phyloP scores from a whole-genome alignment of 352 stramenopile species.

The Peronospora tabacina region DNA sequence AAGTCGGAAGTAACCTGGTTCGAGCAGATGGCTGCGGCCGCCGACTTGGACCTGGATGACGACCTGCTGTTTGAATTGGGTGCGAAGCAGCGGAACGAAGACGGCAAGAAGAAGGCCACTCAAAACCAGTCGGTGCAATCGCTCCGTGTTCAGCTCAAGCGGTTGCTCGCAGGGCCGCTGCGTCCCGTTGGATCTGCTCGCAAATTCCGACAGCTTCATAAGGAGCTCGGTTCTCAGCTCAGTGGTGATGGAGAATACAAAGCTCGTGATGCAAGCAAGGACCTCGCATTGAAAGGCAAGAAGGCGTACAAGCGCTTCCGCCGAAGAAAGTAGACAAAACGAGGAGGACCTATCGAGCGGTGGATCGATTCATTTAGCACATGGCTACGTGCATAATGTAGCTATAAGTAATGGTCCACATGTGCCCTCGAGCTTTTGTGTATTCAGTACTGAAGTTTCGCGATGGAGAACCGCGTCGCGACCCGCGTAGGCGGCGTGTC shows the following conservation, averaged over 20 bases:
- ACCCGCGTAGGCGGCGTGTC: conserved; percentile 15
- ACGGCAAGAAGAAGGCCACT: conserved; percentile 40
- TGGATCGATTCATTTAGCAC: too few species aligned
- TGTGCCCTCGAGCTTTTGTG: too few species aligned
- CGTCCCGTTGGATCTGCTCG: conserved; percentile 68
- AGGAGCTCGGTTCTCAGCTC: conserved; percentile 63
- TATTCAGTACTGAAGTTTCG: too few species aligned
- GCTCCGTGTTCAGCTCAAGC: conserved; percentile 50
- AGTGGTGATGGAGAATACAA: conserved; percentile 67
- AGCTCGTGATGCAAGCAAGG: conserved; percentile 61
- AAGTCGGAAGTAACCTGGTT: conserved; percentile 84
- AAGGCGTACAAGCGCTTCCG: conserved; percentile 84
- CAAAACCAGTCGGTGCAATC: conserved; percentile 43
- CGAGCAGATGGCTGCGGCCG: conserved; percentile 73
- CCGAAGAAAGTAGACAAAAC: conserved; percentile 34
- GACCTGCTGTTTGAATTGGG: conserved; percentile 61
- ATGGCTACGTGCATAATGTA: too few species aligned
- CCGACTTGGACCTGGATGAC: conserved; percentile 77
- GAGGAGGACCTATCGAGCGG: neutral
- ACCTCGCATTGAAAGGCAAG: conserved; percentile 64
- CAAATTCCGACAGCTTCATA: conserved; percentile 77
- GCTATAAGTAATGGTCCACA: conserved; percentile 7
- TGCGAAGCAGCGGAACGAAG: conserved; percentile 54
- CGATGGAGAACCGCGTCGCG: conserved; percentile 39
- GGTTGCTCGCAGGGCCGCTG: conserved; percentile 49